Conservation (phyloP, 2,329 filamentous ascomycete genomes). For the Botryotinia convoluta region DNA sequence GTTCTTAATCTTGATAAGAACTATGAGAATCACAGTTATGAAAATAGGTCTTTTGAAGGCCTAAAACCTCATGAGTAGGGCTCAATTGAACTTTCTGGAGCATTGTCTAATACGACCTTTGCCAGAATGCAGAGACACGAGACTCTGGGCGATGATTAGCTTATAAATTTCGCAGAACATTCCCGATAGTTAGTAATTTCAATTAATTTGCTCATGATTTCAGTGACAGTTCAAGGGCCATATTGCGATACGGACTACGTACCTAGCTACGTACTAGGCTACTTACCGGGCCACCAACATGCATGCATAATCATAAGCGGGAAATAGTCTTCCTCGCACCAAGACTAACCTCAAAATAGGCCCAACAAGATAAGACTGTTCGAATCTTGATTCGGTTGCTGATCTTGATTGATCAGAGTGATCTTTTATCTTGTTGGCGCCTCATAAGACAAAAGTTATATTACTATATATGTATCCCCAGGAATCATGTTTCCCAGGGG, state of each 20-base stretch:
- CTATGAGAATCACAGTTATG: neutral
- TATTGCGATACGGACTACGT: neutral
- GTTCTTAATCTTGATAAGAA: neutral
- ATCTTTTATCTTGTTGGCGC: neutral
- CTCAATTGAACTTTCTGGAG: neutral
- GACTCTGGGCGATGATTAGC: neutral
- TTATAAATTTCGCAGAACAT: neutral
- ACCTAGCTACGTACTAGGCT: neutral
- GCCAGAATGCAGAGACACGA: neutral
- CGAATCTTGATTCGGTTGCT: neutral
- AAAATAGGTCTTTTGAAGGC: neutral
- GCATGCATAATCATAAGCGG: neutral
- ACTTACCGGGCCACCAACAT: neutral
- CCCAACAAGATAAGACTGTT: neutral
- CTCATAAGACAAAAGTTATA: neutral
- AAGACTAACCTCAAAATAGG: neutral
- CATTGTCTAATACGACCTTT: neutral
- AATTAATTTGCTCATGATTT: neutral
- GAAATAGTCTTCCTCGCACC: neutral
- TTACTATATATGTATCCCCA: neutral
- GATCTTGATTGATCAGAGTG: neutral
- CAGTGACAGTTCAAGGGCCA: neutral
- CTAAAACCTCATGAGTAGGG: rapidly evolving
- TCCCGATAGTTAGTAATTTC: neutral
- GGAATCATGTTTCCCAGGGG: neutral